Conservation (phyloP, 371 early-diverging fungal genomes). For the Mucor ambiguus region DNA sequence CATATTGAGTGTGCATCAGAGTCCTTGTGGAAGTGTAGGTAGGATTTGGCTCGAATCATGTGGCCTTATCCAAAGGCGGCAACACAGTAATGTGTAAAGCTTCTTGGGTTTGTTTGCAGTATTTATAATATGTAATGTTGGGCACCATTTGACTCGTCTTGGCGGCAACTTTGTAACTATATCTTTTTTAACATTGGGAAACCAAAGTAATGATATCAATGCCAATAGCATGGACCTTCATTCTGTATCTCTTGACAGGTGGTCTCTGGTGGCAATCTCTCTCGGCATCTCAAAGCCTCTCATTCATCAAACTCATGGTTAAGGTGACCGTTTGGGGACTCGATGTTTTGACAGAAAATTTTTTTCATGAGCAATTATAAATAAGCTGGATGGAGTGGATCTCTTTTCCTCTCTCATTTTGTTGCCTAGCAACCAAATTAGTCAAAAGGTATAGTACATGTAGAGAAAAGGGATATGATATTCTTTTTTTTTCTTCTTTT, state of each 20-base stretch:
- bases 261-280: neutral
- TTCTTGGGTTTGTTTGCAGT: too few relatives aligned
- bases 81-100: too few relatives aligned
- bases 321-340: conserved; percentile 5
- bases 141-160: too few relatives aligned
- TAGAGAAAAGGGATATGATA: neutral
- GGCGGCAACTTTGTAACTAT: neutral
- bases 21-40: neutral
- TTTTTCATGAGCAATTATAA: neutral
- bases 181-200: neutral
- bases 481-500: conserved; percentile 4
- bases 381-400: neutral
- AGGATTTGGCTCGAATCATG: neutral
- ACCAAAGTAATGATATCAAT: neutral
- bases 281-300: neutral
- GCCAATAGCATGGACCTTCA: neutral
- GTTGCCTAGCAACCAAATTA: neutral
- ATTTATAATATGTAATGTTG: neutral
- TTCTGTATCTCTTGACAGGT: neutral
- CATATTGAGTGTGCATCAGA: neutral
- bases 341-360: conserved; percentile 3
- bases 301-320: neutral
- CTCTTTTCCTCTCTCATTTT: neutral
- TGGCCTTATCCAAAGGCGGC: neutral
- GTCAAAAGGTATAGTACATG: conserved; percentile 1